These are phyloP conservation scores for Colletotrichum trifolii DNA, from an alignment of 2,329 filamentous ascomycete species.

Conservation along the genomic window DNA sequence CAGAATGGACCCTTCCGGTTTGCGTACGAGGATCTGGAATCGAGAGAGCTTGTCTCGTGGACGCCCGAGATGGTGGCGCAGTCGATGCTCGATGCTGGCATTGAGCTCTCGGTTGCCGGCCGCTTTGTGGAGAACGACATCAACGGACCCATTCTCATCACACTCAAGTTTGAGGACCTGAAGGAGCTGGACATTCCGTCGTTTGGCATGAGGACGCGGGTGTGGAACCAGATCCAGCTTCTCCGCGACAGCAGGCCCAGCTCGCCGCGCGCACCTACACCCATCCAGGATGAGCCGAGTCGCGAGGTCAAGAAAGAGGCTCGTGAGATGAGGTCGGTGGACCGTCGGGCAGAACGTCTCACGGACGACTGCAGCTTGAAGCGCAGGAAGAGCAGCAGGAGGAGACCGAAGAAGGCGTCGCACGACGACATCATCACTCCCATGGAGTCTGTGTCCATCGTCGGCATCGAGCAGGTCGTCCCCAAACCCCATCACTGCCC, in stretches of 20 bases:
- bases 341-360: conserved; percentile 49
- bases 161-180: conserved; percentile 90
- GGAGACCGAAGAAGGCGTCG: conserved; percentile 51
- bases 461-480: conserved; percentile 89
- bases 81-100: conserved; percentile 86
- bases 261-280: conserved; percentile 66
- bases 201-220: conserved; percentile 81
- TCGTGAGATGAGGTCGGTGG: conserved; percentile 34
- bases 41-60: conserved; percentile 72
- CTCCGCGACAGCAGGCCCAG: conserved; percentile 68
- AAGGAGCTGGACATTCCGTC: conserved; percentile 84
- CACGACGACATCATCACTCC: conserved; percentile 78
- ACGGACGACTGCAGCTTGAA: conserved; percentile 49
- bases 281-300: conserved; percentile 70
- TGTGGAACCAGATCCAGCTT: conserved; percentile 83
- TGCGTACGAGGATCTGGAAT: conserved; percentile 67
- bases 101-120: conserved; percentile 81
- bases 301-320: conserved; percentile 58
- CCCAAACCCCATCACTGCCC: conserved; percentile 86
- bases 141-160: conserved; percentile 85
- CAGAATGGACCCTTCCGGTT: conserved; percentile 67
- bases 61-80: conserved; percentile 81
- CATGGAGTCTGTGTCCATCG: conserved; percentile 87
- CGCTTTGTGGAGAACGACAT: conserved; percentile 95
- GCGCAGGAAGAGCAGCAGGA: conserved; percentile 53